Percentiles rank a stretch among this genome's conserved stretches.
Evolutionary conservation across 768 basidiomycete genomes (phyloP).

Genomic region (Boletus rubescentipes): DNA sequence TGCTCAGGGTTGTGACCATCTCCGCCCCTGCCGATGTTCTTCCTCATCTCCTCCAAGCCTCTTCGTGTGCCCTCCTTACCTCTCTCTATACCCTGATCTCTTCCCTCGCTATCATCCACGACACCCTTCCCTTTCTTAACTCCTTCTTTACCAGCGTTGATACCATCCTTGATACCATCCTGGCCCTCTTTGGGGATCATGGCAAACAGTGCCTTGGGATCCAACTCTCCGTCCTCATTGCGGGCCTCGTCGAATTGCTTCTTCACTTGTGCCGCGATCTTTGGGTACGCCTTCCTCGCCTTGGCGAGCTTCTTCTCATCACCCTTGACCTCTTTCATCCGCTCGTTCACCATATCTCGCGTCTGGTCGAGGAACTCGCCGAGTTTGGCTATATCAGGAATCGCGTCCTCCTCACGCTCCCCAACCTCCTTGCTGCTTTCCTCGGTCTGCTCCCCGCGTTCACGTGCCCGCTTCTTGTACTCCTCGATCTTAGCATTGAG

Average conservation of each 20-base stretch:
- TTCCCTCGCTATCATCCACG: background rate
- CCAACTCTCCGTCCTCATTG: conserved; percentile 2
- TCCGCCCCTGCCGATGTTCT: background rate
- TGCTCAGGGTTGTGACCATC: conserved; percentile 13
- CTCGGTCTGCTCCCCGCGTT: background rate
- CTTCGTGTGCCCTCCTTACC: conserved; percentile 8
- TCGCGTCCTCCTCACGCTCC: background rate
- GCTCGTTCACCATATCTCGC: conserved; percentile 17
- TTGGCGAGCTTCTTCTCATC: conserved; percentile 21
- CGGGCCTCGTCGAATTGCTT: conserved; percentile 9
- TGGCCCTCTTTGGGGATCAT: conserved; percentile 11
- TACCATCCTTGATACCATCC: conserved; percentile 1
- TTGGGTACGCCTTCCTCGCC: conserved; percentile 17
- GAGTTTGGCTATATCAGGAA: conserved; percentile 8
- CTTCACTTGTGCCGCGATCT: conserved; percentile 9
- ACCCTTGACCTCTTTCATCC: conserved; percentile 11
- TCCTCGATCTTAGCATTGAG: conserved; percentile 8
- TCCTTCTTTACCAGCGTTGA: conserved; percentile 5
- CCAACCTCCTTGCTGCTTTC: background rate
- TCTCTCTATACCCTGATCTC: conserved; percentile 2
- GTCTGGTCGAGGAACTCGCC: conserved; percentile 20
- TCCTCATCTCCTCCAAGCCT: conserved; percentile 15
- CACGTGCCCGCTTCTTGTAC: background rate
- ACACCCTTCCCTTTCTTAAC: background rate
- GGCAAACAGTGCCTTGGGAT: conserved; percentile 4